phyloP scores from a whole-genome alignment of 257 asterid species.

The Anisodus acutangulus region DNA sequence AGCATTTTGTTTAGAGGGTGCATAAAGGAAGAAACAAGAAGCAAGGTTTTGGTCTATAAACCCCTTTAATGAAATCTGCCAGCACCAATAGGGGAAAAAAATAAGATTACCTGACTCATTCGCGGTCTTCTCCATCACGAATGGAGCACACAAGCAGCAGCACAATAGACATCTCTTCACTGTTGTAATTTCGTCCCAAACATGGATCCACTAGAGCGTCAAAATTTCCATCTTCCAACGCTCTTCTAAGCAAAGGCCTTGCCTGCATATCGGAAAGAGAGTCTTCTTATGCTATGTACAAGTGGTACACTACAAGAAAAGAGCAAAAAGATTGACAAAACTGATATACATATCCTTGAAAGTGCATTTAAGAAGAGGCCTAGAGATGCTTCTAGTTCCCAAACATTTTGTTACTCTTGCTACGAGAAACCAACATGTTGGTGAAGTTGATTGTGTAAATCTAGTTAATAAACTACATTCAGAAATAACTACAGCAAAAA shows the following conservation, averaged over 20 bases:
- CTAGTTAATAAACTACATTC: neutral
- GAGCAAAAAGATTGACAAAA: neutral
- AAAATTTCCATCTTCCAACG: slow-evolving; percentile 32
- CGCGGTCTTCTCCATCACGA: slow-evolving; percentile 32
- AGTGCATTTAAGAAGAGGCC: neutral
- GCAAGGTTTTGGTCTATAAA: neutral
- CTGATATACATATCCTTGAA: neutral
- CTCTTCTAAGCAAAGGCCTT: slow-evolving; percentile 34
- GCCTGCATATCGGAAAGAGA: slow-evolving; percentile 27
- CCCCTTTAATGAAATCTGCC: neutral
- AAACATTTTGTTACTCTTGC: neutral
- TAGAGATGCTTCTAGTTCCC: slow-evolving; percentile 11
- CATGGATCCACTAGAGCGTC: slow-evolving; percentile 28
- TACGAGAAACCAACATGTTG: slow-evolving; percentile 8
- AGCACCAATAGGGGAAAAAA: neutral
- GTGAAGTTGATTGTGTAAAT: no score
- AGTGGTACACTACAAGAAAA: neutral
- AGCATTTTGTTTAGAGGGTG: neutral
- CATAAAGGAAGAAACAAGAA: neutral
- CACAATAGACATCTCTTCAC: slow-evolving; percentile 38
- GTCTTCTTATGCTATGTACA: neutral
- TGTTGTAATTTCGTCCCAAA: slow-evolving; percentile 28
- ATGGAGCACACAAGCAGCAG: slow-evolving; percentile 40
- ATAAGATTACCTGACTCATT: slow-evolving; percentile 36
- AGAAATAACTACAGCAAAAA: neutral